Evolutionary conservation across 1,139 yeast species (phyloP).

Genomic region (Blastobotrys aristatus): DNA sequence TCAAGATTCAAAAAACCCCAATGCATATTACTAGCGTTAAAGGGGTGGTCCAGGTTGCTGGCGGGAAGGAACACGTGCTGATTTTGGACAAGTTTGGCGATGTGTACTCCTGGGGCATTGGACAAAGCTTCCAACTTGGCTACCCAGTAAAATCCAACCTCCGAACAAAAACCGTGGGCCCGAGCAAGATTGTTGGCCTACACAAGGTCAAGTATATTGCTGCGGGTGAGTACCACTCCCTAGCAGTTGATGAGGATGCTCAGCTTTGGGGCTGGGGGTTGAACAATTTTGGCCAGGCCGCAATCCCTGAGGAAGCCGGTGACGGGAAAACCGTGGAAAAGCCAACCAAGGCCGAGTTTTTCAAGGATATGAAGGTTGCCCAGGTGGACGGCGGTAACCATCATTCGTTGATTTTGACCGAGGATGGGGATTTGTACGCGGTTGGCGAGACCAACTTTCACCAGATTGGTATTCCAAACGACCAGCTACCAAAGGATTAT

Average conservation of each 20-base stretch:
- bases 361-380: slow-evolving; percentile 52
- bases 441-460: slow-evolving; percentile 94
- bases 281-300: slow-evolving; percentile 96
- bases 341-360: slow-evolving; percentile 65
- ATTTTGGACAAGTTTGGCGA: slow-evolving; percentile 80
- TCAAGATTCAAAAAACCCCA: slow-evolving; percentile 63
- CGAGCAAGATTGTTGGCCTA: slow-evolving; percentile 37
- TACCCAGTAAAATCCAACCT: slow-evolving; percentile 39
- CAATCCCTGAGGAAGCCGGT: slow-evolving; percentile 69
- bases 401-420: slow-evolving; percentile 73
- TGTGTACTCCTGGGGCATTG: slow-evolving; percentile 97
- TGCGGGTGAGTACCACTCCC: slow-evolving; percentile 93
- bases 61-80: slow-evolving; percentile 87
- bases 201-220: slow-evolving; percentile 67
- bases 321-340: slow-evolving; percentile 63
- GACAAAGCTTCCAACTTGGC: slow-evolving; percentile 89
- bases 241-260: slow-evolving; percentile 75
- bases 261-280: slow-evolving; percentile 87
- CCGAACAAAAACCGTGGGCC: slow-evolving; percentile 34
- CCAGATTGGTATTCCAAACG: slow-evolving; percentile 74
- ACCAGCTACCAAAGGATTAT: slow-evolving; percentile 47
- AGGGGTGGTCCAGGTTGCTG: slow-evolving; percentile 78
- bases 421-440: slow-evolving; percentile 65
- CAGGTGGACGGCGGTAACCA: slow-evolving; percentile 91
- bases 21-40: slow-evolving; percentile 55